These are phyloP conservation scores for Hypericum androsaemum DNA, from an alignment of 345 rosid genomes.

Conservation along the genomic window DNA sequence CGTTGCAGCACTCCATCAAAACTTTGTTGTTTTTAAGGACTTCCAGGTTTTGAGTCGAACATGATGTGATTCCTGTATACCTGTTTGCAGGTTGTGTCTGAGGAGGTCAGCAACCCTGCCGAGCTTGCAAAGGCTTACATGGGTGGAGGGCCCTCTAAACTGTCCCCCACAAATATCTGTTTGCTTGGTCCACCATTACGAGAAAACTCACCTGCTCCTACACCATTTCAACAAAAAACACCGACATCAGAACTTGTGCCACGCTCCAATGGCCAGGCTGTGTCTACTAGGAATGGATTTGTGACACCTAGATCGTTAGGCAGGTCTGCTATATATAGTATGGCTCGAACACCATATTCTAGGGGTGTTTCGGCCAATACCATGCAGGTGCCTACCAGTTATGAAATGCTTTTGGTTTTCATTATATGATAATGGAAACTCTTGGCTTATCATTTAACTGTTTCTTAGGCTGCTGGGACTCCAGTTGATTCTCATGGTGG, in stretches of 20 bases:
- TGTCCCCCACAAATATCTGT: constrained; percentile 44
- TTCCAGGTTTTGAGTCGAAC: not conserved
- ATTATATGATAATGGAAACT: not conserved
- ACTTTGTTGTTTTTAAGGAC: no score
- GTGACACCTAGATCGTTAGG: constrained; percentile 70
- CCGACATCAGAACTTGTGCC: not conserved
- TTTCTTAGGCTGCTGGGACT: constrained; percentile 28
- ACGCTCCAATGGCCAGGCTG: constrained; percentile 5
- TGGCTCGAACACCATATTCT: constrained; percentile 85
- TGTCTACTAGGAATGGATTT: constrained; percentile 54
- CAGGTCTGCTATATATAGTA: constrained; percentile 80
- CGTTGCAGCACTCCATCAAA: no score
- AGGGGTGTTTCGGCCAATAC: constrained; percentile 39
- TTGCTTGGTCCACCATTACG: constrained; percentile 31
- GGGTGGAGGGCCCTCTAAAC: constrained; percentile 74
- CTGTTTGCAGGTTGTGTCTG: constrained; percentile 48
- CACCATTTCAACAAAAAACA: no score
- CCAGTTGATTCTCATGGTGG: constrained; percentile 26
- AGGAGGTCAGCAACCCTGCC: constrained; percentile 70
- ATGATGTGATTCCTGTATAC: not conserved
- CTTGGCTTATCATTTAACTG: not conserved
- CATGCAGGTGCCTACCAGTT: constrained; percentile 40
- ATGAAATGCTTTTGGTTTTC: not conserved
- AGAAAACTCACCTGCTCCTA: constrained; percentile 32
- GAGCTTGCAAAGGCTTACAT: constrained; percentile 97